These are phyloP conservation scores for Clathrus columnatus DNA, from an alignment of 768 basidiomycete genomes.

Conservation along the genomic window DNA sequence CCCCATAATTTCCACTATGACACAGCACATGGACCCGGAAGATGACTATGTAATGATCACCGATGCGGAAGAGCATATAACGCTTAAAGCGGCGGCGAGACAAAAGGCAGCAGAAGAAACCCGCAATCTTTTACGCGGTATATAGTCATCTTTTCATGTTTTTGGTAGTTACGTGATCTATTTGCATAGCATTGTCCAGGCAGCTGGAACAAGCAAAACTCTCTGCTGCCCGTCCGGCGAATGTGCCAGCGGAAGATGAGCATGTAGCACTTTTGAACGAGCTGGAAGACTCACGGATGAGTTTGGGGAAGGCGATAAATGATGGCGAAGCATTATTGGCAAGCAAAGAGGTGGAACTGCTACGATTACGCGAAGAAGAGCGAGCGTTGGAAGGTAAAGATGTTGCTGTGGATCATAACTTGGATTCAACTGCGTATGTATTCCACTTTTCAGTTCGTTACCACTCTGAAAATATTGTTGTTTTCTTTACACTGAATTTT, in stretches of 20 bases:
- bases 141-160: background rate
- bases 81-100: conserved; percentile 42
- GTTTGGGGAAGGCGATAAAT: conserved; percentile 65
- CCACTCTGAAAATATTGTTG: conserved; percentile 4
- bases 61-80: conserved; percentile 63
- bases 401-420: conserved; percentile 63
- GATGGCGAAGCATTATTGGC: conserved; percentile 59
- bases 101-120: conserved; percentile 65
- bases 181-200: conserved; percentile 46
- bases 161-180: background rate
- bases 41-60: conserved; percentile 73
- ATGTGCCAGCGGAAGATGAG: conserved; percentile 57
- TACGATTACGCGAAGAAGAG: conserved; percentile 57
- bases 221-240: conserved; percentile 60
- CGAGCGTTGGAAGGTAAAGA: conserved; percentile 57
- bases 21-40: conserved; percentile 65
- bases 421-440: conserved; percentile 61
- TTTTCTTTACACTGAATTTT: background rate
- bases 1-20: conserved; percentile 32
- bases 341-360: conserved; percentile 62
- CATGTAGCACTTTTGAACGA: conserved; percentile 56
- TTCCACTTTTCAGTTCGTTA: background rate
- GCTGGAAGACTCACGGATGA: conserved; percentile 52
- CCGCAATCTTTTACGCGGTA: conserved; percentile 57
- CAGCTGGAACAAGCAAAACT: conserved; percentile 59